Base-by-base conservation (phyloP, 139 green algal genomes). In the Asterochloris sp. region DNA sequence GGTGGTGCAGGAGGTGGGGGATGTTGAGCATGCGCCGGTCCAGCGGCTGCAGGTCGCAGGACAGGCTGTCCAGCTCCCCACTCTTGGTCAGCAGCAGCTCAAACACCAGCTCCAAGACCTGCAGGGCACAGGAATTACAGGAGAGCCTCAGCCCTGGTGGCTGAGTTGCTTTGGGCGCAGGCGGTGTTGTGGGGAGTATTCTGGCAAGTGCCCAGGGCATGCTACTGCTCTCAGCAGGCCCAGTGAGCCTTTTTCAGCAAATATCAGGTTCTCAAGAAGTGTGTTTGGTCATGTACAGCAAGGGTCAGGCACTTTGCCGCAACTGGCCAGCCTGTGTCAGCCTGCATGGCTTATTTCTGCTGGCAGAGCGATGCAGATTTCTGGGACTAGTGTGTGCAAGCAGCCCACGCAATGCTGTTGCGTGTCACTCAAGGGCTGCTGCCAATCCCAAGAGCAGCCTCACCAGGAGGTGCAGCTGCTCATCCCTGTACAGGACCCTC, bases 1-100 rank as follows among this genome's bases (percentile, higher is more conserved):
- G 76, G 60, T 80, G 60, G 60, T 80, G 76, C 76, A 80, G 60
- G 26, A 80, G 24, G 26, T 62, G 29, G 23, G 68, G 54, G n/a
- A 62, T 61, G 60, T 80, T 61, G n/a, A 69, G 76, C 10, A 62
- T 29, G 6, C 60, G 68, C 60, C n/a, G 24, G 76, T 80, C 76
- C 11, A 54, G 38, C n/a, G 54, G 12, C 38, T 69, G 76, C 24
- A 54, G 38, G 38, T 54, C 68, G 76, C 76, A 68, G 54, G 67
- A 69, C 19, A 60, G 61, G 13, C 60, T n/a, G 23, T 80, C 76
- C 23, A 80, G 26, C 54, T 69, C 24, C 24, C 76, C 76, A 6
- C 21, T 69, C n/a, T 0, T 27, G n/a, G 54, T 54, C 60, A 80
- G 76, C 26, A 74, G 27, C 26, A 74, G 27, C 28, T 82, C 78